Percentiles rank a stretch among this genome's conserved stretches.
phyloP scores from a whole-genome alignment of 2,329 filamentous ascomycete genomes.

The Fusarium ambrosium region DNA sequence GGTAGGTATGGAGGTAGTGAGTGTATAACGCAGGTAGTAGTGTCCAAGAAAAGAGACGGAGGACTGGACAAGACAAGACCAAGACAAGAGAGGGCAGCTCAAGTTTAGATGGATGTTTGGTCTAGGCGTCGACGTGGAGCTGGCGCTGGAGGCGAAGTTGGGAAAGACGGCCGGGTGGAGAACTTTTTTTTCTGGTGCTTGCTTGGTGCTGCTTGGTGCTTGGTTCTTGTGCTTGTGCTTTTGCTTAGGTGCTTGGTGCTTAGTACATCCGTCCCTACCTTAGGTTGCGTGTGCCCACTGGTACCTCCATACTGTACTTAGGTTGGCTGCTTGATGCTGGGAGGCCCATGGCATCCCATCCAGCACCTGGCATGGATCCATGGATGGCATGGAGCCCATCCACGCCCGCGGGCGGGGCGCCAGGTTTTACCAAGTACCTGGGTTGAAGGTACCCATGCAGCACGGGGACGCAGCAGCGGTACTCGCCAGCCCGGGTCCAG shows the following conservation, averaged over 20 bases:
- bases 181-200: conserved; percentile 28
- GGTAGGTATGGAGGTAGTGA: conserved; percentile 17
- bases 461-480: conserved; percentile 40
- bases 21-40: conserved; percentile 24
- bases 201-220: conserved; percentile 18
- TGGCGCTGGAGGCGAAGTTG: conserved; percentile 35
- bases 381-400: conserved; percentile 1
- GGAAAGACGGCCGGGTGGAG: conserved; percentile 37
- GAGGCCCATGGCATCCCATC: conserved; percentile 24
- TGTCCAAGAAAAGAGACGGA: conserved; percentile 36
- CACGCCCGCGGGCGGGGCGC: conserved; percentile 32
- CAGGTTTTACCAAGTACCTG: conserved; percentile 42
- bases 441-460: conserved; percentile 38
- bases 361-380: conserved; percentile 16
- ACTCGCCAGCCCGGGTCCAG: conserved; percentile 32
- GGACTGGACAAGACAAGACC: conserved; percentile 19
- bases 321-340: conserved; percentile 21
- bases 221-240: conserved; percentile 5
- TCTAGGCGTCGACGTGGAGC: conserved; percentile 40
- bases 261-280: conserved; percentile 8
- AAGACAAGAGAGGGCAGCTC: conserved; percentile 19
- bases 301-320: neutral
- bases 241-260: neutral
- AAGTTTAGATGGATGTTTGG: conserved; percentile 37
- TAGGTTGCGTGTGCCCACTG: neutral